Percentiles rank a stretch among this genome's conserved stretches.
These are phyloP conservation scores for Mycogone perniciosa DNA, from an alignment of 2,329 filamentous ascomycete species.

Conservation along the genomic window DNA sequence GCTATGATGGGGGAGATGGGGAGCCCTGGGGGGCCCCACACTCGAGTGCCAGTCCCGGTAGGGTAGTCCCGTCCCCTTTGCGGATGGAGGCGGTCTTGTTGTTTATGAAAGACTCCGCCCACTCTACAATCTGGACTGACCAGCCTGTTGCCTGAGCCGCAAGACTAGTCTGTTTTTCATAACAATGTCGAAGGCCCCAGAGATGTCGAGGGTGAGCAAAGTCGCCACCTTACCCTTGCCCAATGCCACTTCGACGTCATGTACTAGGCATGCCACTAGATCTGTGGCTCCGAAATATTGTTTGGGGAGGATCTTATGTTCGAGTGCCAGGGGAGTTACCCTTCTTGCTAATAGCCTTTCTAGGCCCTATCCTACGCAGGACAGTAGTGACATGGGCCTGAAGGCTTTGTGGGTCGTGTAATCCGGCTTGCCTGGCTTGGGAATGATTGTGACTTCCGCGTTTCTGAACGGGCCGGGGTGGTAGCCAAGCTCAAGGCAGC, in stretches of 20 bases:
- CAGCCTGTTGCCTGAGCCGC: constrained; percentile 14
- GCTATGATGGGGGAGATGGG: constrained; percentile 16
- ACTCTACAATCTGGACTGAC: constrained; percentile 11
- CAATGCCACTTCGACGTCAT: constrained; percentile 17
- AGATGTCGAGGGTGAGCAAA: constrained; percentile 15
- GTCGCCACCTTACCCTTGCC: constrained; percentile 9
- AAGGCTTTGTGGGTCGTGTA: constrained; percentile 16
- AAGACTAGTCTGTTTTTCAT: constrained; percentile 16
- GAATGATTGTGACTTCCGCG: constrained; percentile 20
- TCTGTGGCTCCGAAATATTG: constrained; percentile 18
- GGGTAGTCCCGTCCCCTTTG: constrained; percentile 10
- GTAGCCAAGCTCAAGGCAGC: constrained; percentile 15
- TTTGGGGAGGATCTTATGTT: no score
- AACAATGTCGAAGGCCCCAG: constrained; percentile 17
- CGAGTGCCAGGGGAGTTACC: constrained; percentile 15
- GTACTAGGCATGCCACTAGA: constrained; percentile 15
- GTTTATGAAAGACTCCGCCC: constrained; percentile 14
- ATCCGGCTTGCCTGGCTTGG: constrained; percentile 19
- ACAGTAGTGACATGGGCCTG: constrained; percentile 22
- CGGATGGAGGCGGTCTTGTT: neutral
- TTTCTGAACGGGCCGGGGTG: constrained; percentile 17
- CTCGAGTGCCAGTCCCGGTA: neutral
- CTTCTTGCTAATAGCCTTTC: constrained; percentile 20
- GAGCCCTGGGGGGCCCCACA: constrained; percentile 14
- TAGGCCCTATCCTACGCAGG: constrained; percentile 22